phyloP scores from a whole-genome alignment of 306 rosid genomes.

The Alnus glutinosa region DNA sequence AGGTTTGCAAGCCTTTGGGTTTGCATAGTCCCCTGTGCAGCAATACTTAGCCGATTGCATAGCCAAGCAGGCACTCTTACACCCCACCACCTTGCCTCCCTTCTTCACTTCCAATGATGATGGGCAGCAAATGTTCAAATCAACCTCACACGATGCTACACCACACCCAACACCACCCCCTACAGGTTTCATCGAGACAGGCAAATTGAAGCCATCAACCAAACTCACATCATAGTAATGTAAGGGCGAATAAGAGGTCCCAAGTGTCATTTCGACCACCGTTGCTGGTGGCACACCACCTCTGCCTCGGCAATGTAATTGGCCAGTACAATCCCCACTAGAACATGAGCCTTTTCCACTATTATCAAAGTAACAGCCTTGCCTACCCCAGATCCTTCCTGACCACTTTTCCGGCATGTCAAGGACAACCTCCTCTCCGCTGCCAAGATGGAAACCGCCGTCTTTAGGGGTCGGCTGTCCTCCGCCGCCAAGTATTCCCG shows the following conservation, averaged over 20 bases:
- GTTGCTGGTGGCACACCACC: conserved; percentile 92
- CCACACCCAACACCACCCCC: conserved; percentile 96
- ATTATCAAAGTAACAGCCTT: conserved; percentile 68
- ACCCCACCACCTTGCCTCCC: conserved; percentile 76
- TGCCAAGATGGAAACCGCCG: conserved; percentile 83
- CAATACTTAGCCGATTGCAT: conserved; percentile 94
- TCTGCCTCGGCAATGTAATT: conserved; percentile 56
- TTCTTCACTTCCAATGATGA: conserved; percentile 81
- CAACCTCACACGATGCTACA: conserved; percentile 84
- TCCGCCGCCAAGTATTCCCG: conserved; percentile 82
- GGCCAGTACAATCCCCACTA: conserved; percentile 74
- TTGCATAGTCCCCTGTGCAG: conserved; percentile 80
- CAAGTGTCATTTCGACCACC: conserved; percentile 91
- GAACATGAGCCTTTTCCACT: conserved; percentile 68
- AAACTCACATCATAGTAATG: conserved; percentile 91
- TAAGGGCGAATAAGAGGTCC: conserved; percentile 78
- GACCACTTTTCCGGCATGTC: conserved; percentile 83
- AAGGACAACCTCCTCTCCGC: conserved; percentile 68
- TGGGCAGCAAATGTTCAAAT: conserved; percentile 88
- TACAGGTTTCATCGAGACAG: conserved; percentile 88
- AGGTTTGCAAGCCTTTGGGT: conserved; percentile 83
- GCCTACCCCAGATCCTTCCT: conserved; percentile 96
- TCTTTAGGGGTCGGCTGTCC: conserved; percentile 73
- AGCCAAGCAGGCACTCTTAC: conserved; percentile 97
- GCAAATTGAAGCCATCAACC: conserved; percentile 93